A percentile compares a stretch with the other conserved stretches of the same genome.
Evolutionary conservation across 192 early-diverging fungal species (phyloP).

Genomic region (Coemansia sp.): DNA sequence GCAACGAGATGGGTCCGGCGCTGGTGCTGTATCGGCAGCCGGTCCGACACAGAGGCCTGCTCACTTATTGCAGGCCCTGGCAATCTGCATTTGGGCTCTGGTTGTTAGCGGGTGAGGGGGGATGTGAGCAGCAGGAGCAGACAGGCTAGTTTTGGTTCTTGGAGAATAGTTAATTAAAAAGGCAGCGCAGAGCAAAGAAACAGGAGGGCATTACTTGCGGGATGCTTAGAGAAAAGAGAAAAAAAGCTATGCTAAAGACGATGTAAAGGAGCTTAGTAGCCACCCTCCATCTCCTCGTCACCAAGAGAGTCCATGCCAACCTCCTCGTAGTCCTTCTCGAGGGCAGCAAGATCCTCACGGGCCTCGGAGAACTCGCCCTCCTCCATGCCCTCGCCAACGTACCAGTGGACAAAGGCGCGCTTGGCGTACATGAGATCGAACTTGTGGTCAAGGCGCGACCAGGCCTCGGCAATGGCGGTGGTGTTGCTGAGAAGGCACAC

Average conservation of each 20-base stretch:
- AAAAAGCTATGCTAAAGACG: neutral
- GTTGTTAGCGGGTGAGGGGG: neutral
- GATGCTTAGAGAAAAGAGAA: neutral
- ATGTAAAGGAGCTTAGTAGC: constrained; percentile 41
- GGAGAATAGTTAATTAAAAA: neutral
- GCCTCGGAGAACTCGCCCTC: constrained; percentile 99
- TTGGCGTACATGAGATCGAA: constrained; percentile 99
- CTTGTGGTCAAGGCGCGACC: constrained; percentile 99
- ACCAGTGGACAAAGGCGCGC: constrained; percentile 99
- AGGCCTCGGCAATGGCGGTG: constrained; percentile 98
- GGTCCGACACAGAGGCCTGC: neutral
- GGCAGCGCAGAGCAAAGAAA: neutral
- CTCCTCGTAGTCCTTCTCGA: constrained; percentile 99
- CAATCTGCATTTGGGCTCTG: neutral
- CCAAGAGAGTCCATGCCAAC: constrained; percentile 94
- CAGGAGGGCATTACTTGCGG: neutral
- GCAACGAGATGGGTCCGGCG: neutral
- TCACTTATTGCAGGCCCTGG: neutral
- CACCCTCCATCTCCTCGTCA: constrained; percentile 76
- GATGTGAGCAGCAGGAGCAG: neutral
- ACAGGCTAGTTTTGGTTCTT: neutral
- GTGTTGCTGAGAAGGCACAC: constrained; percentile 99
- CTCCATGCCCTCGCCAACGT: constrained; percentile 99
- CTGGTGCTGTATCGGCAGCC: constrained; percentile 5
- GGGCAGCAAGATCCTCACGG: constrained; percentile 98